Evolutionary conservation across 2,329 filamentous ascomycete genomes (phyloP), one percentile per base, ranked within the genome.

Genomic region (Beauveria medogensis): DNA sequence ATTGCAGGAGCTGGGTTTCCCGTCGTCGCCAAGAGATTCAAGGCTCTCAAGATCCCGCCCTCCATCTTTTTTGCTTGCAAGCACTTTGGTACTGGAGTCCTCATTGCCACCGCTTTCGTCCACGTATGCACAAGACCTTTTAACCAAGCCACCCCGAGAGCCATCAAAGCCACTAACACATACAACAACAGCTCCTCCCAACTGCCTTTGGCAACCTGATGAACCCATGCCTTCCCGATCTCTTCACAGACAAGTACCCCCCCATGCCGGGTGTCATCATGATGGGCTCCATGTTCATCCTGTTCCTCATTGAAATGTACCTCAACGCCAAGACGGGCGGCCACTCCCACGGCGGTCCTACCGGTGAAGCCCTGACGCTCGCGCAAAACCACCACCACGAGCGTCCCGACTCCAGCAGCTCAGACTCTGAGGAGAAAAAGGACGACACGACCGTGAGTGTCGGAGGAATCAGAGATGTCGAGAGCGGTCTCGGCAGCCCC

Each of bases 21-120:
- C 5, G 79, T 82, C 8, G 74, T 77, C 4, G 78, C 78, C 3
- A 81, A 80, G 71, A 85, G 83, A 70, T 72, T 85, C 65, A 79
- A 72, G 59, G 82, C 80, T 79, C 72, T 86, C 67, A 83, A 81
- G 70, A 80, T 85, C 9, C 81, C 82, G 0, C 74, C 79, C 1
- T 79, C 77, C 64, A 68, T 83, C 37, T 85, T 86, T 71, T 86
- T 86, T 68, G 80, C 82, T 60, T 85, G 82, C 72, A 86, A 86
- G 66, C 83, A 86, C 67, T 87, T 88, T 64, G 85, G 87, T 69
- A 90, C 87, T 0, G 87, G 87, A 63, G 87, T 90, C 20, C 76
- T 90, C 43, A 82, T 90, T 61, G 87, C 87, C 28, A 90, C 87
- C 2, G 87, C 87, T 3, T 90, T 90, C 65, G 87, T 90, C 22